Conservation (phyloP, 306 rosid genomes). For the Cucurbita argyrosperma region DNA sequence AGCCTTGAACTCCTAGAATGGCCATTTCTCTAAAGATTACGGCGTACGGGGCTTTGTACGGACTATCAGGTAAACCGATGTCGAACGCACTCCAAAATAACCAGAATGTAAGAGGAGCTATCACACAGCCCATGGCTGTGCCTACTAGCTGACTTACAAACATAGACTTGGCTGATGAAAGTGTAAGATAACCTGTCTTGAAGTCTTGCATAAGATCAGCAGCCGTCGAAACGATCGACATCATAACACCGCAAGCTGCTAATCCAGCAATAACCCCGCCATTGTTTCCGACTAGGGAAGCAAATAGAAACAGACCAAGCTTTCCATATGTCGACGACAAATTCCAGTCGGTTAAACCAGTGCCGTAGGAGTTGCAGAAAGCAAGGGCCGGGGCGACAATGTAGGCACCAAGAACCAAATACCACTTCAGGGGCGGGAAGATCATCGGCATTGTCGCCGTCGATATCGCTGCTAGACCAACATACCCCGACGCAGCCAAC, state of each 20-base stretch:
- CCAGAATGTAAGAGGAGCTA: slow-evolving; percentile 98
- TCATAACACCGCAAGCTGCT: slow-evolving; percentile 79
- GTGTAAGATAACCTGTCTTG: slow-evolving; percentile 90
- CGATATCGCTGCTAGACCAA: slow-evolving; percentile 64
- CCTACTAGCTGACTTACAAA: slow-evolving; percentile 76
- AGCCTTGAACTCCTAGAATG: slow-evolving; percentile 69
- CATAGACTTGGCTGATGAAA: slow-evolving; percentile 90
- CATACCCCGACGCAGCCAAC: slow-evolving; percentile 81
- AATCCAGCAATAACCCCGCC: slow-evolving; percentile 89
- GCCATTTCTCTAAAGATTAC: slow-evolving; percentile 91
- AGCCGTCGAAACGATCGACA: slow-evolving; percentile 88
- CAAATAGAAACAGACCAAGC: slow-evolving; percentile 74
- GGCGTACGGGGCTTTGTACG: slow-evolving; percentile 83
- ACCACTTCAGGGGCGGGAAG: slow-evolving; percentile 94
- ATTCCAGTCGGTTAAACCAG: slow-evolving; percentile 82
- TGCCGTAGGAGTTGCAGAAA: slow-evolving; percentile 86
- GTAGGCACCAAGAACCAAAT: slow-evolving; percentile 68
- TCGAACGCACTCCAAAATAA: slow-evolving; percentile 93
- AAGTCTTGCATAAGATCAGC: slow-evolving; percentile 99
- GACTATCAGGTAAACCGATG: slow-evolving; percentile 78
- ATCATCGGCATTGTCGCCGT: slow-evolving; percentile 55
- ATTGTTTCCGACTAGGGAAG: slow-evolving; percentile 55
- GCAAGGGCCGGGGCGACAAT: slow-evolving; percentile 85
- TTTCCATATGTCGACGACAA: slow-evolving; percentile 76
- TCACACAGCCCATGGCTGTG: slow-evolving; percentile 85